A percentile compares a stretch with the other conserved stretches of the same genome.
Evolutionary conservation across 108 stramenopile genomes (phyloP).

Genomic region (Stephanodiscus triporus): DNA sequence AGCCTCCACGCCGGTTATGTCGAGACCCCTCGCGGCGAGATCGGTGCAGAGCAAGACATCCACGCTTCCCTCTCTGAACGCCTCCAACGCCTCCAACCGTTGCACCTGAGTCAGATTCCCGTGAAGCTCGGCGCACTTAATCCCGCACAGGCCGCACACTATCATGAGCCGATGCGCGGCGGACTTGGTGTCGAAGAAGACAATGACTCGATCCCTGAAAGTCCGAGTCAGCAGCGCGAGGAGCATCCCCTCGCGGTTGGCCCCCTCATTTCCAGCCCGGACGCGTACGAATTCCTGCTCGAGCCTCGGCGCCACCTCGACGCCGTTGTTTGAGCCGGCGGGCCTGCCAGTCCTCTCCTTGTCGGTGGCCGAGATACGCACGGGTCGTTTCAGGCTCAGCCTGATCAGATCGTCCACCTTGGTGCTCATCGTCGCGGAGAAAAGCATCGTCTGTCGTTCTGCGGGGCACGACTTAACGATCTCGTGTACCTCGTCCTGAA

Average conservation of each 20-base stretch:
- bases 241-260: slow-evolving; percentile 91
- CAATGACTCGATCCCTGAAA: slow-evolving; percentile 84
- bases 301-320: slow-evolving; percentile 90
- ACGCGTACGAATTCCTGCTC: slow-evolving; percentile 97
- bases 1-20: slow-evolving; percentile 88
- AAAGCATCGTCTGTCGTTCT: slow-evolving; percentile 93
- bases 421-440: slow-evolving; percentile 98
- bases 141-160: slow-evolving; percentile 81
- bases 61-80: slow-evolving; percentile 88
- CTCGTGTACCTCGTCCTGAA: slow-evolving; percentile 94
- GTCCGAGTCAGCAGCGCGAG: slow-evolving; percentile 85
- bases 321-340: slow-evolving; percentile 36
- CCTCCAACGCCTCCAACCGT: slow-evolving; percentile 89
- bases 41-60: slow-evolving; percentile 96
- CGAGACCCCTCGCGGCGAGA: slow-evolving; percentile 95
- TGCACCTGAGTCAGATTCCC: slow-evolving; percentile 92
- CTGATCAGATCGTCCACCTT: slow-evolving; percentile 92
- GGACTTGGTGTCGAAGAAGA: slow-evolving; percentile 95
- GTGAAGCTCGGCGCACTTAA: slow-evolving; percentile 92
- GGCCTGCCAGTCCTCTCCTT: slow-evolving; percentile 37
- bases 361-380: slow-evolving; percentile 82
- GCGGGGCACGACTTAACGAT: slow-evolving; percentile 89
- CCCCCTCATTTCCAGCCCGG: slow-evolving; percentile 81
- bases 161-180: slow-evolving; percentile 91
- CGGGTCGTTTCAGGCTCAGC: slow-evolving; percentile 89